A percentile compares a stretch with the other conserved stretches of the same genome.
These are phyloP conservation scores for Penicillium pulvis DNA, from an alignment of 495 filamentous ascomycete genomes.

Conservation along the genomic window DNA sequence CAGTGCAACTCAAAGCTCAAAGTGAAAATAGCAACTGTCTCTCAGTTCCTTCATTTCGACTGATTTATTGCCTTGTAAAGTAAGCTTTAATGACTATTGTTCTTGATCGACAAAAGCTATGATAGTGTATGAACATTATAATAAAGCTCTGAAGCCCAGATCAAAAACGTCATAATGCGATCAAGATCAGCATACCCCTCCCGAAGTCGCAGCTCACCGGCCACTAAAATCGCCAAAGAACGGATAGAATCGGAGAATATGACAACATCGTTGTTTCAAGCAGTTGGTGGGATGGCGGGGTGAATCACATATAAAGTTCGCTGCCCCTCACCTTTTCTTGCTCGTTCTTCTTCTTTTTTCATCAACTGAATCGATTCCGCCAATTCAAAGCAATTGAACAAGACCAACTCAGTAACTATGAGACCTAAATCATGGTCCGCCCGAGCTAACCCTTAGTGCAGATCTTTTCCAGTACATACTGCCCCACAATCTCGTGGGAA, in stretches of 20 bases:
- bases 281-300: conserved; percentile 19
- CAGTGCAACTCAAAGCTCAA: background rate
- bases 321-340: conserved; percentile 17
- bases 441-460: conserved; percentile 22
- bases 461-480: conserved; percentile 27
- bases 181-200: conserved; percentile 19
- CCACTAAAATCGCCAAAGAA: conserved; percentile 5
- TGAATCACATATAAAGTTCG: conserved; percentile 22
- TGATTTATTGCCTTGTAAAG: background rate
- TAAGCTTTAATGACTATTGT: background rate
- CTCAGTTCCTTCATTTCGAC: background rate
- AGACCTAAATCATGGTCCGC: background rate
- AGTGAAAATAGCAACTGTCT: background rate
- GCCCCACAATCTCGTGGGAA: conserved; percentile 33
- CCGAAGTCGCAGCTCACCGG: conserved; percentile 21
- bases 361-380: conserved; percentile 3
- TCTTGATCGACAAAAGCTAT: background rate
- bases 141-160: conserved; percentile 4
- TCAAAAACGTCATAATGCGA: conserved; percentile 21
- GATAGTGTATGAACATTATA: background rate
- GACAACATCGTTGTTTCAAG: conserved; percentile 6
- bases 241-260: conserved; percentile 29
- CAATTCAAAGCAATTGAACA: conserved; percentile 3
- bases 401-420: conserved; percentile 25
- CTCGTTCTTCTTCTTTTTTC: conserved; percentile 7